Evolutionary conservation across 495 filamentous ascomycete genomes (phyloP).

Genomic region (Aspergillus leporis): DNA sequence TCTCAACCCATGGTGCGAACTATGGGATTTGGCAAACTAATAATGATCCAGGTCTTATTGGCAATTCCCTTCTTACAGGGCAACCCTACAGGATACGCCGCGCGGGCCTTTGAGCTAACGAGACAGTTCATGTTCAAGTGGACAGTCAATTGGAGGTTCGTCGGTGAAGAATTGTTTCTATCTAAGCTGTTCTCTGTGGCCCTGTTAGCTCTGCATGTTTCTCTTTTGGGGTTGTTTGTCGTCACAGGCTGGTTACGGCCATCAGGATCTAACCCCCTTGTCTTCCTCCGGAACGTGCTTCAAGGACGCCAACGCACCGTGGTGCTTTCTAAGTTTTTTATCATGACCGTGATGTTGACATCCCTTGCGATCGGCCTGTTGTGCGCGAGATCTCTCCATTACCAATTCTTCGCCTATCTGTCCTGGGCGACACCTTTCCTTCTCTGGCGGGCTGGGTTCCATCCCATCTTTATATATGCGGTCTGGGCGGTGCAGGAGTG

Average conservation of each 20-base stretch:
- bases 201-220: slow-evolving; percentile 68
- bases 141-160: slow-evolving; percentile 98
- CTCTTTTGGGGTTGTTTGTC: slow-evolving; percentile 62
- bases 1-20: background rate
- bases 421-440: slow-evolving; percentile 91
- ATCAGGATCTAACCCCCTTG: slow-evolving; percentile 42
- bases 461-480: slow-evolving; percentile 68
- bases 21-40: slow-evolving; percentile 4
- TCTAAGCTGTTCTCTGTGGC: slow-evolving; percentile 69
- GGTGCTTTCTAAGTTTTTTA: slow-evolving; percentile 68
- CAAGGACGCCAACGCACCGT: slow-evolving; percentile 55
- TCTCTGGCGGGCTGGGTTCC: slow-evolving; percentile 76
- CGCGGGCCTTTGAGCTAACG: slow-evolving; percentile 84
- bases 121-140: slow-evolving; percentile 92
- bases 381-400: slow-evolving; percentile 89
- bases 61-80: slow-evolving; percentile 72
- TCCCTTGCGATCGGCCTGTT: slow-evolving; percentile 84
- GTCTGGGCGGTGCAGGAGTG: slow-evolving; percentile 88
- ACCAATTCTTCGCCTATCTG: slow-evolving; percentile 95
- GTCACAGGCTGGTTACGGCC: slow-evolving; percentile 57
- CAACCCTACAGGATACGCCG: slow-evolving; percentile 70
- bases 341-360: slow-evolving; percentile 75
- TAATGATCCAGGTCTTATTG: slow-evolving; percentile 53
- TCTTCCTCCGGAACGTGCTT: slow-evolving; percentile 52
- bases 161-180: slow-evolving; percentile 79